Evolutionary conservation across 371 early-diverging fungal genomes (phyloP), one percentile per base, ranked within the genome.

Genomic region (Mortierella sp.): DNA sequence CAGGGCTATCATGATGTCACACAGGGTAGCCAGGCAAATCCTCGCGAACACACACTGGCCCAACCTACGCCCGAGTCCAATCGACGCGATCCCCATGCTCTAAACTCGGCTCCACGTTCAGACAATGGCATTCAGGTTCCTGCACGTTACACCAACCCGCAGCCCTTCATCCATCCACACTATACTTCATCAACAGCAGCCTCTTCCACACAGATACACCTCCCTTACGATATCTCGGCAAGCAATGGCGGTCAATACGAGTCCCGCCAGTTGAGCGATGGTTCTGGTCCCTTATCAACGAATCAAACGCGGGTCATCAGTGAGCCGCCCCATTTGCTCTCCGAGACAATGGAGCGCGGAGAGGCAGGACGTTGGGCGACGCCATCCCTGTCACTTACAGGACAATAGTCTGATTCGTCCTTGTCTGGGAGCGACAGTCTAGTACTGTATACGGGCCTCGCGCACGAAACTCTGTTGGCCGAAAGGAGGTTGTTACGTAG

Each of bases 401-500:
- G 28, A 23, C 45, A 41, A 47, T 18, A 52, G 6, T 27, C 52
- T 1, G 23, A 55, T 12, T 45, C 46, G 6, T 46, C 34, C 10
- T 34, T 34, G 34, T 34, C 34, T 34, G 34, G 4, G 34, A 45
- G n/a, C 10, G 46, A 49, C 16, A 43, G 58, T 9, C 18, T 27
- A 0, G 12, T 16, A 19, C 27, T 28, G 6, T 18, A 28, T 27
- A 27, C 28, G 45, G 26, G 3, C 18, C 14, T n/a, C 62, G 46
- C 12, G n/a, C 49, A 3, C 62, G 58, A 14, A 23, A 45, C 34
- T 50, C 43, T 42, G 59, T 68, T 49, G 69, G 65, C 7, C 34
- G 64, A 48, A 74, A 74, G 31, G 74, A 74, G n/a, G 74, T 74
- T 28, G 64, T 74, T 12, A 41, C n/a, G n/a, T n/a, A 34, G 74